Evolutionary conservation across 768 basidiomycete genomes (phyloP), one percentile per base, ranked within the genome.

Genomic region (Russula earlei): DNA sequence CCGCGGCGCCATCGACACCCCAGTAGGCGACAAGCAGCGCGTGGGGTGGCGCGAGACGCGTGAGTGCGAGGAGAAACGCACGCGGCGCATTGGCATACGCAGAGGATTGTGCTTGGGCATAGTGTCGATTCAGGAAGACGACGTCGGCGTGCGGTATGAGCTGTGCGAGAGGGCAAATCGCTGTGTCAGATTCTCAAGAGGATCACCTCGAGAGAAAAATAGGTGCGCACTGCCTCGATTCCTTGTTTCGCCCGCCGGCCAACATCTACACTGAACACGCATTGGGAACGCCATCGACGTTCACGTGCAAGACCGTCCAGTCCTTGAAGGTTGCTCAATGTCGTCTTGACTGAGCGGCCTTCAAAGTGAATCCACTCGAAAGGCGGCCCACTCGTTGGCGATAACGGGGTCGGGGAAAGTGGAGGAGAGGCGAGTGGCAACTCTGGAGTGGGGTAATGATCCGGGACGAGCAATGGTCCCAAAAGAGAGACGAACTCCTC

Each of bases 341-440:
- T 91, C 10, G 85, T 89, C 68, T 85, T 87, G 31, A 86, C 82
- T 0, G 80, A 84, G 3, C 89, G 74, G 4, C 88, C 89, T 63
- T 91, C 89, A 57, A 92, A 87, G 64, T 91, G 88, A 6, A 92
- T 70, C 87, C 89, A 90, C 61, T 91, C 86, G 51, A 91, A 86
- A 0, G 88, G 90, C 0, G 88, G 86, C 63, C 50, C 47, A 64
- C 64, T 24, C 67, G 67, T 37, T 24, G 52, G 61, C 27, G 65
- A 44, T n/a, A 52, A 44, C 24, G 54, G 45, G 46, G 69, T 37
- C 3, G 54, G 55, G 27, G 64, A 52, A 37, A 49, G 48, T 1
- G 52, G 42, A 33, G 59, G 57, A 4, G 62, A 63, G 27, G 65
- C 47, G 19, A 60, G 42, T 12, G 59, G 58, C 48, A 68, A 62